Percentiles rank a stretch among this genome's conserved stretches.
phyloP scores from a whole-genome alignment of 805 yeast species.

The Millerozyma miso region DNA sequence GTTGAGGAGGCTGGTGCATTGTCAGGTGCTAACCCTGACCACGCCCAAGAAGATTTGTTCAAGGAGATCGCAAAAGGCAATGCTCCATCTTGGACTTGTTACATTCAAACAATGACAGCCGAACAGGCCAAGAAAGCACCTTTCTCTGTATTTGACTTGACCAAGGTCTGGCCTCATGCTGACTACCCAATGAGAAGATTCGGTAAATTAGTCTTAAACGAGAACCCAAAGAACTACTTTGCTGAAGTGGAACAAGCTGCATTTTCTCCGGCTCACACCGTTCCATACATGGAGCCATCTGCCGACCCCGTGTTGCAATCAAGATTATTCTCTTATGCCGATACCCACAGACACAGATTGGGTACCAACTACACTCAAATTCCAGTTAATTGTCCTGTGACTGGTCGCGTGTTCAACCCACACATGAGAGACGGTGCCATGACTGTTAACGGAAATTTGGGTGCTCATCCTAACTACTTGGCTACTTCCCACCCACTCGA shows the following conservation, averaged over 20 bases:
- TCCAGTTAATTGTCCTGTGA: constrained; percentile 82
- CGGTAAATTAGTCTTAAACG: constrained; percentile 74
- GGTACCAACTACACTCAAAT: constrained; percentile 76
- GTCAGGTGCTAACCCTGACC: constrained; percentile 79
- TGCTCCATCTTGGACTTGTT: constrained; percentile 79
- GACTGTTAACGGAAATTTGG: constrained; percentile 60
- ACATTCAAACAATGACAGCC: constrained; percentile 81
- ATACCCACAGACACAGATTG: constrained; percentile 73
- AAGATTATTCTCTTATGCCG: constrained; percentile 70
- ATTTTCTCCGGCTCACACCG: constrained; percentile 68
- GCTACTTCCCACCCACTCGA: constrained; percentile 52
- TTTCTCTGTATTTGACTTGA: constrained; percentile 83
- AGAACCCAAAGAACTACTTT: constrained; percentile 81
- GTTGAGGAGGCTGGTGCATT: constrained; percentile 66
- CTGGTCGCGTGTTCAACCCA: constrained; percentile 50
- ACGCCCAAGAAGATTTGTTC: constrained; percentile 75
- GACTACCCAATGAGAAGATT: constrained; percentile 83
- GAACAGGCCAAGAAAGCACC: constrained; percentile 71
- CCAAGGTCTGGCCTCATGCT: constrained; percentile 89
- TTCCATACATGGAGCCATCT: constrained; percentile 71
- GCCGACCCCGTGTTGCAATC: constrained; percentile 78
- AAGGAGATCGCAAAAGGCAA: constrained; percentile 75
- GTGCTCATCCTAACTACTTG: constrained; percentile 71
- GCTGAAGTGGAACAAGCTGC: constrained; percentile 66
- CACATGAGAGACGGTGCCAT: constrained; percentile 80